phyloP scores from a whole-genome alignment of 106 monocot genomes.

The Iris macrosiphon region DNA sequence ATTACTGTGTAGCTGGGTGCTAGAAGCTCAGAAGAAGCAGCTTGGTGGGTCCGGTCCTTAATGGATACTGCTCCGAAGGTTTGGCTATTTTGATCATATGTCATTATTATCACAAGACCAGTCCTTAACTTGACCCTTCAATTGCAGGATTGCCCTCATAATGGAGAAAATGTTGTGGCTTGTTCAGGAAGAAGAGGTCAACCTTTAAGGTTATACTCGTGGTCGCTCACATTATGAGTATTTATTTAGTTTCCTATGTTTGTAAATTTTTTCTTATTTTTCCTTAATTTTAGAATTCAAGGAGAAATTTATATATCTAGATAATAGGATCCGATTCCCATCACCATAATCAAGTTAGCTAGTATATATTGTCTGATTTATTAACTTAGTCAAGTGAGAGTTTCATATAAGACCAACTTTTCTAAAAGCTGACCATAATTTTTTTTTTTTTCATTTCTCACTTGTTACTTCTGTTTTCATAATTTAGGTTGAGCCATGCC shows the following conservation, averaged over 20 bases:
- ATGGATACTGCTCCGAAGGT: conserved; percentile 57
- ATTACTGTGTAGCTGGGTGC: conserved; percentile 67
- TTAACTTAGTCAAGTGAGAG: no score
- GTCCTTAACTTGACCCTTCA: neutral
- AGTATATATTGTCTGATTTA: no score
- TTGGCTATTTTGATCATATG: neutral
- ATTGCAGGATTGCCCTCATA: conserved; percentile 42
- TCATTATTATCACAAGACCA: neutral
- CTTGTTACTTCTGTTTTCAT: neutral
- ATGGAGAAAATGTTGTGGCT: conserved; percentile 32
- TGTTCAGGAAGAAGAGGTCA: conserved; percentile 39
- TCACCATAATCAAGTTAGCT: no score
- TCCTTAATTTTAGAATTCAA: neutral
- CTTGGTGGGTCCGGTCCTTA: conserved; percentile 57
- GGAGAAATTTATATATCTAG: neutral
- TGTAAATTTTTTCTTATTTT: neutral
- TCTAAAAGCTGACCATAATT: no score
- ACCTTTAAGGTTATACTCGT: conserved; percentile 51
- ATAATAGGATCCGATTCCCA: no score
- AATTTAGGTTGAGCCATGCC: conserved; percentile 34
- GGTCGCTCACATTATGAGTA: neutral
- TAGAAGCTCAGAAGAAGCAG: conserved; percentile 84
- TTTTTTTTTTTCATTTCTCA: neutral
- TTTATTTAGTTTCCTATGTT: neutral
- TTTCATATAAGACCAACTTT: no score